These are phyloP conservation scores for Miscanthus lutarioriparius DNA, from an alignment of 176 grass and related monocot species.

Conservation along the genomic window DNA sequence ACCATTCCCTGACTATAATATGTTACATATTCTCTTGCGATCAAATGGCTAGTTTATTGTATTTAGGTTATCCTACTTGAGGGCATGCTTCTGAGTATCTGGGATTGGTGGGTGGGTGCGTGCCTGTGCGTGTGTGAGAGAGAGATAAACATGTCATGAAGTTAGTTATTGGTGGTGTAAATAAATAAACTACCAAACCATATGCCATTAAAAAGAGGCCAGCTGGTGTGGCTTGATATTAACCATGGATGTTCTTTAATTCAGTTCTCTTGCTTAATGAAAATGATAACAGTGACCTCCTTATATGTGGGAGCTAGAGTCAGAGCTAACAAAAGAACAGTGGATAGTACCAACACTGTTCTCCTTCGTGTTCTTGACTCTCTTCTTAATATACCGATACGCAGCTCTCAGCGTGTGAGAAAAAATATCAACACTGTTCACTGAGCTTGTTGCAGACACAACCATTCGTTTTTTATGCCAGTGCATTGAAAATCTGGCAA, in stretches of 20 bases:
- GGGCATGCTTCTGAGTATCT: neutral
- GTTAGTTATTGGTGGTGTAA: neutral
- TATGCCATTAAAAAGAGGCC: neutral
- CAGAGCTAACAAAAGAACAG: neutral
- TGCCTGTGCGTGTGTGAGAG: neutral
- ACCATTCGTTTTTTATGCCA: neutral
- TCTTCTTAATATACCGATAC: neutral
- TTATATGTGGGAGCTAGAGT: neutral
- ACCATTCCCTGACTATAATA: constrained; percentile 8
- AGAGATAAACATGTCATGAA: neutral
- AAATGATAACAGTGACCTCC: neutral
- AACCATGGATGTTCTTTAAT: neutral
- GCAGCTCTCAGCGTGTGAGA: neutral
- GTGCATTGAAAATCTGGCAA: neutral
- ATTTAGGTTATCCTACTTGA: neutral
- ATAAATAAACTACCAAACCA: neutral
- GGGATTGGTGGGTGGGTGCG: neutral
- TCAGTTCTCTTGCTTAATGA: neutral
- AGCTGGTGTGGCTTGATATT: neutral
- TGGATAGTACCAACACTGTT: neutral
- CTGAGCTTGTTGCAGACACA: neutral
- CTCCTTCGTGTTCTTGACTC: neutral
- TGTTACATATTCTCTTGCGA: constrained; percentile 20
- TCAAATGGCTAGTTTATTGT: neutral
- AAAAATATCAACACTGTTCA: neutral